A percentile compares a stretch with the other conserved stretches of the same genome.
Conservation (phyloP, 495 filamentous ascomycete species). For the Penicillium herquei region DNA sequence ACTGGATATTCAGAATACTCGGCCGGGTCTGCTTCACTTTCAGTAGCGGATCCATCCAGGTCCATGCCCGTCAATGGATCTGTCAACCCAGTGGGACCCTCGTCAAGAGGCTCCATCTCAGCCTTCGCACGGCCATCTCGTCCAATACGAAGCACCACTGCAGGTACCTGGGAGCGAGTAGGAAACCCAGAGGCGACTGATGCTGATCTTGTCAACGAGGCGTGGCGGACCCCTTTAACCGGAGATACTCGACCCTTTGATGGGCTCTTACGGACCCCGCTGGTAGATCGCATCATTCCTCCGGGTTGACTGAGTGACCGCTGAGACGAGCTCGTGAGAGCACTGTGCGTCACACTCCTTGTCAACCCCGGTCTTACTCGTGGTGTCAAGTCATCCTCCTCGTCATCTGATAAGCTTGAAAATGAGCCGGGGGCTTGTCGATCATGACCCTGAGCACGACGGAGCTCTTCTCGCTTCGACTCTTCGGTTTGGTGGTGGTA, state of each 20-base stretch:
- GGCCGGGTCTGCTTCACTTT: constrained; percentile 55
- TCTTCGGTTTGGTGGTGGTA: constrained; percentile 61
- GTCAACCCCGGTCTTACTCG: constrained; percentile 53
- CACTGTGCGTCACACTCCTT: constrained; percentile 55
- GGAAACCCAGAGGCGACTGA: constrained; percentile 33
- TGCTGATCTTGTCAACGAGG: constrained; percentile 28
- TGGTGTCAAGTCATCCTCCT: constrained; percentile 44
- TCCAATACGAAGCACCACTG: constrained; percentile 69
- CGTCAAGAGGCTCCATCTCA: constrained; percentile 60
- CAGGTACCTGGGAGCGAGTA: constrained; percentile 30
- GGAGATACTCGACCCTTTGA: constrained; percentile 45
- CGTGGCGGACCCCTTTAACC: constrained; percentile 33
- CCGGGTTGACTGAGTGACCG: constrained; percentile 31
- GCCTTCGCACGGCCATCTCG: constrained; percentile 68
- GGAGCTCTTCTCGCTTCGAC: constrained; percentile 52
- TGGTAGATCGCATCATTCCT: constrained; percentile 34
- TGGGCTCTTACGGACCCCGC: constrained; percentile 45
- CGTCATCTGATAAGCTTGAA: constrained; percentile 32
- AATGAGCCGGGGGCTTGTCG: constrained; percentile 10
- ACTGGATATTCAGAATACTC: constrained; percentile 67
- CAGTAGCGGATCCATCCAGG: constrained; percentile 46
- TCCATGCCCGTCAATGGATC: constrained; percentile 45
- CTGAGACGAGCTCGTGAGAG: constrained; percentile 27
- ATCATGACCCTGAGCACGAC: constrained; percentile 29
- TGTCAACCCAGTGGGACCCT: constrained; percentile 39